These are phyloP conservation scores for Nothopassalora personata DNA, from an alignment of 2,329 filamentous ascomycete species.

Conservation along the genomic window DNA sequence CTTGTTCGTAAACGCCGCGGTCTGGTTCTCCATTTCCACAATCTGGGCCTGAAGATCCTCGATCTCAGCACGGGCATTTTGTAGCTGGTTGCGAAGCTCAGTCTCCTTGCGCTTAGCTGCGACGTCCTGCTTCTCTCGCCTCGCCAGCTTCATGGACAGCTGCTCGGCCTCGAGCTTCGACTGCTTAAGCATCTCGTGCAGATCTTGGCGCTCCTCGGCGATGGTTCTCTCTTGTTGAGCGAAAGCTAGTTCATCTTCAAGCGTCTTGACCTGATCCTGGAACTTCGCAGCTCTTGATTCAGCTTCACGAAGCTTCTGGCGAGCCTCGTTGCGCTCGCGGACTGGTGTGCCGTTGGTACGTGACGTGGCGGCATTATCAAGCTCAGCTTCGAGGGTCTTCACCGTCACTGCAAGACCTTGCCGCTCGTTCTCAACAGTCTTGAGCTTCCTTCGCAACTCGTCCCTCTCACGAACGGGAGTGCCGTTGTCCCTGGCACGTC, in stretches of 20 bases:
- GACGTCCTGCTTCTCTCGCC: conserved; percentile 62
- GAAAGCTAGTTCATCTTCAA: conserved; percentile 54
- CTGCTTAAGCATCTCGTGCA: conserved; percentile 57
- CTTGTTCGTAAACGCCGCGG: conserved; percentile 23
- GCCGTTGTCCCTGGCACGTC: conserved; percentile 35
- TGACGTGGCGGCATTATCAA: conserved; percentile 26
- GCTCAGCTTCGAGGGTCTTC: conserved; percentile 33
- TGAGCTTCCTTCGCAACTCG: conserved; percentile 30
- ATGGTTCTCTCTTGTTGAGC: conserved; percentile 48
- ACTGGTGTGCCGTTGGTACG: conserved; percentile 28
- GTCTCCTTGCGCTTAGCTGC: conserved; percentile 52
- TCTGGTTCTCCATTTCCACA: conserved; percentile 35
- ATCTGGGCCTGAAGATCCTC: conserved; percentile 54
- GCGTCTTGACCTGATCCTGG: conserved; percentile 51
- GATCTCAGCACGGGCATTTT: conserved; percentile 45
- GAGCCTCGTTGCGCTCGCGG: conserved; percentile 32
- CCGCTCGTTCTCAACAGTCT: conserved; percentile 29
- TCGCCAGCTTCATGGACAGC: conserved; percentile 65
- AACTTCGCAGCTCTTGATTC: conserved; percentile 37
- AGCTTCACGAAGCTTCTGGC: conserved; percentile 32
- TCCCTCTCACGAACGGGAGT: conserved; percentile 35
- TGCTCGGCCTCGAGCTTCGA: conserved; percentile 50
- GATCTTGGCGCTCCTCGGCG: conserved; percentile 53
- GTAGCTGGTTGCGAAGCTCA: conserved; percentile 61
- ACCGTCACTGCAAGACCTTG: conserved; percentile 32